Evolutionary conservation across 176 grass and related monocot genomes (phyloP), one percentile per base, ranked within the genome.

Genomic region (Bromus sterilis): DNA sequence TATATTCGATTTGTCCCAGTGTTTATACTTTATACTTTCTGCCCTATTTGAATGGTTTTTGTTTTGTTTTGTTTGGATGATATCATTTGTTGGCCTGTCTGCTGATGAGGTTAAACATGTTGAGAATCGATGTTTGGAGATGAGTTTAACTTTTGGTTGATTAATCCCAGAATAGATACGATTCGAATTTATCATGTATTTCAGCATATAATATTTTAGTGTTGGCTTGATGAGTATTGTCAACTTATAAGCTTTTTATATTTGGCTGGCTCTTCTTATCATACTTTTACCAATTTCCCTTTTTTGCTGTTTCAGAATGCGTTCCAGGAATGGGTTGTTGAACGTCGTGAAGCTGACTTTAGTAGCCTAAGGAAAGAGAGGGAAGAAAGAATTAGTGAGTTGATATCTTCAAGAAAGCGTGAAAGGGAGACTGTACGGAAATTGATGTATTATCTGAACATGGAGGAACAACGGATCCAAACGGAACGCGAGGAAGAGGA

Each of bases 351-450:
- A 63, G 37, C 83, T 59, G 95, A 97, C 69, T 92, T 80, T 58
- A 82, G 51, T 23, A 72, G 29, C 44, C 71, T 91, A 7, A 91
- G 80, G 63, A 86, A 89, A 86, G 92, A 94, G 56, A 90, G 85
- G 32, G 94, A 97, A 35, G 92, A 94, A 32, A 86, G 49, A 10
- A 91, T 94, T 32, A 91, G 49, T 56, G 88, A 94, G 24, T 71
- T 88, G 56, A 61, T 94, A 41, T 80, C 92, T 37, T 87, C 81
- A 73, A 85, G 89, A 71, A 97, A 80, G 66, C 75, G 26, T 67
- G 94, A 92, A 86, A 85, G 83, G 46, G 94, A 94, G 66, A 91
- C 56, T 6, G 83, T 91, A 57, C 84, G 94, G 39, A 97, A 97
- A 74, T 82, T 92, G 55, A 91, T 97, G 41, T 89, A 76, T 57